Conservation (phyloP, 2,329 filamentous ascomycete species). For the Pseudogymnoascus sp. region DNA sequence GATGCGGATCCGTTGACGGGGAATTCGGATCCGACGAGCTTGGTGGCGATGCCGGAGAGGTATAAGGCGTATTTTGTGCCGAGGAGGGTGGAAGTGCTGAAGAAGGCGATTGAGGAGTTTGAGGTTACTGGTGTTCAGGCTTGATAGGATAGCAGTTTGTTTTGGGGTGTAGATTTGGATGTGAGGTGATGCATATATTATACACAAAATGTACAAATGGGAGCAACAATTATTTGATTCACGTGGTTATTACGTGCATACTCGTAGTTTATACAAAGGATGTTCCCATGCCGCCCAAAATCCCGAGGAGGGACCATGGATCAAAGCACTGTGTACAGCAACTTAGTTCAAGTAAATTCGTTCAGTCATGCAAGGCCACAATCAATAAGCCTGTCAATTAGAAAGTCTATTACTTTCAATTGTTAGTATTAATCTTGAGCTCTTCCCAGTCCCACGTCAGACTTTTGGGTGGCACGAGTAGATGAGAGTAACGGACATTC, state of each 20-base stretch:
- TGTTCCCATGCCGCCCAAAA: no score
- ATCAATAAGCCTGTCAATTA: no score
- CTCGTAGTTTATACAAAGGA: no score
- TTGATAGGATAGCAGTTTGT: neutral
- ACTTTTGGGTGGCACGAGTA: no score
- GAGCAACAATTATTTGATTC: neutral
- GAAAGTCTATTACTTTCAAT: no score
- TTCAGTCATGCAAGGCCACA: no score
- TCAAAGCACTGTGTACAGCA: no score
- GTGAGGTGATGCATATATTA: neutral
- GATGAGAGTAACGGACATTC: neutral
- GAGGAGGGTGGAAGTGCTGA: constrained; percentile 39
- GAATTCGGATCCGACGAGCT: constrained; percentile 52
- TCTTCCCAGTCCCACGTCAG: no score
- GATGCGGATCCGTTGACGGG: constrained; percentile 54
- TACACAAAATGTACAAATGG: neutral
- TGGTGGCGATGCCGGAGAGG: constrained; percentile 52
- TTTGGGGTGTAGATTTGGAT: neutral
- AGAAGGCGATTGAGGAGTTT: constrained; percentile 31
- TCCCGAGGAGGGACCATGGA: no score
- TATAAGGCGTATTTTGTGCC: constrained; percentile 54
- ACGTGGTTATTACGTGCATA: neutral
- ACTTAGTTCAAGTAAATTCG: no score
- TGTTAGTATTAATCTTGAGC: no score
- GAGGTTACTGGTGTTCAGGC: constrained; percentile 14